Evolutionary conservation across 441 rosid species (phyloP).

Genomic region (Bocquillonia castaneifolia): DNA sequence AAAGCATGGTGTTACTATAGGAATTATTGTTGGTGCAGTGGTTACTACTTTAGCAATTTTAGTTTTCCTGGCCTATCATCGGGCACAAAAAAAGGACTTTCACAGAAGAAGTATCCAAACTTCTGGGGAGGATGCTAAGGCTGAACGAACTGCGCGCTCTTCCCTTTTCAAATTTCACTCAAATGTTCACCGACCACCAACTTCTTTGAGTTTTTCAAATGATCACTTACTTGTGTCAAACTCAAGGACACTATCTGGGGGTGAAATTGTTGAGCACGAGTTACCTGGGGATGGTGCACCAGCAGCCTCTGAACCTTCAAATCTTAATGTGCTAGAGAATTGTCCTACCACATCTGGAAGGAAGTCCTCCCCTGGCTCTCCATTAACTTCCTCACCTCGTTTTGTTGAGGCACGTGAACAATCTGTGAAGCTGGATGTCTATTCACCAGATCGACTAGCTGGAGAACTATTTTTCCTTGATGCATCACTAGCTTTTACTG

Average conservation of each 20-base stretch:
- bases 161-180: slow-evolving; percentile 65
- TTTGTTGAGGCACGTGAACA: slow-evolving; percentile 52
- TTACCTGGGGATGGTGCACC: slow-evolving; percentile 30
- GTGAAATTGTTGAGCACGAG: slow-evolving; percentile 63
- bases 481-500: slow-evolving; percentile 64
- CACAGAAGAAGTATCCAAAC: slow-evolving; percentile 52
- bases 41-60: slow-evolving; percentile 64
- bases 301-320: slow-evolving; percentile 37
- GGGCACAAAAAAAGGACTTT: slow-evolving; percentile 57
- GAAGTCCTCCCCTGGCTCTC: slow-evolving; percentile 73
- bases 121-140: slow-evolving; percentile 48
- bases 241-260: slow-evolving; percentile 63
- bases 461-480: slow-evolving; percentile 86
- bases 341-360: slow-evolving; percentile 59
- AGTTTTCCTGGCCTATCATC: slow-evolving; percentile 67
- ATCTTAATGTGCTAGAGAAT: slow-evolving; percentile 55
- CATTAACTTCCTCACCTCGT: slow-evolving; percentile 71
- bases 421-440: slow-evolving; percentile 67
- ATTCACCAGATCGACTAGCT: slow-evolving; percentile 86
- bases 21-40: slow-evolving; percentile 67
- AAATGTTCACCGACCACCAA: slow-evolving; percentile 45
- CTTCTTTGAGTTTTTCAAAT: slow-evolving; percentile 79
- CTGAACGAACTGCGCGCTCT: slow-evolving; percentile 52
- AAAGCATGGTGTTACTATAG: slow-evolving; percentile 50
- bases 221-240: slow-evolving; percentile 79